Conservation (phyloP, 176 grass and related monocot genomes). For the Zoysia japonica region DNA sequence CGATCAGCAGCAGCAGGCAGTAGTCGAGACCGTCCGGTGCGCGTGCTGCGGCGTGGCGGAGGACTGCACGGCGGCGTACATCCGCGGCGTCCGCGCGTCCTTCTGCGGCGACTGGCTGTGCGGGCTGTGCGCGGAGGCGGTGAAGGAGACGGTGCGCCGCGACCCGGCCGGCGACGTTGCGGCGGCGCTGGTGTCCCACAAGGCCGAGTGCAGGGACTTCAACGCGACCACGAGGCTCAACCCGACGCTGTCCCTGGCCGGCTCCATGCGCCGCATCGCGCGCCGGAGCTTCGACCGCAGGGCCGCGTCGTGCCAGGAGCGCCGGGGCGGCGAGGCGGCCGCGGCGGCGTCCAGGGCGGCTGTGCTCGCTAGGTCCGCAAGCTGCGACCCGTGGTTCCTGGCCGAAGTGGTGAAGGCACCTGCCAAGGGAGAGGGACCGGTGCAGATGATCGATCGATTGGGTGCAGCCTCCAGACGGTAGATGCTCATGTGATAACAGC, state of each 20-base stretch:
- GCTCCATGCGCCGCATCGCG: conserved; percentile 75
- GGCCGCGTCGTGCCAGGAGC: conserved; percentile 48
- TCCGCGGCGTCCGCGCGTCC: conserved; percentile 57
- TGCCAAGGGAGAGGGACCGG: not conserved
- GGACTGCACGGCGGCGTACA: conserved; percentile 83
- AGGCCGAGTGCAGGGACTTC: conserved; percentile 64
- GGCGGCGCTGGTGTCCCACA: conserved; percentile 71
- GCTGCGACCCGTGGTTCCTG: conserved; percentile 54
- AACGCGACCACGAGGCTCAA: conserved; percentile 67
- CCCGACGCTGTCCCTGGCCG: conserved; percentile 69
- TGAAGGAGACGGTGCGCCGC: conserved; percentile 62
- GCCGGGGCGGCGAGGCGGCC: not conserved
- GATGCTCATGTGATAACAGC: not conserved
- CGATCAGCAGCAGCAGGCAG: conserved; percentile 10
- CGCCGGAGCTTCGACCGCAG: conserved; percentile 63
- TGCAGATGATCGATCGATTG: conserved; percentile 8
- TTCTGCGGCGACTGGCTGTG: conserved; percentile 89
- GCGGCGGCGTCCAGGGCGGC: conserved; percentile 40
- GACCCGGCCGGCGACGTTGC: conserved; percentile 38
- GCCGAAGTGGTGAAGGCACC: conserved; percentile 6
- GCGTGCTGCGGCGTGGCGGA: conserved; percentile 94
- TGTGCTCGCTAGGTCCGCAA: conserved; percentile 56
- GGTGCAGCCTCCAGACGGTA: not conserved
- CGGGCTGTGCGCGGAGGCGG: conserved; percentile 83
- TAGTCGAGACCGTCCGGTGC: conserved; percentile 68